These are phyloP conservation scores for Aspergillus sp. DNA, from an alignment of 2,329 filamentous ascomycete genomes.

Conservation along the genomic window DNA sequence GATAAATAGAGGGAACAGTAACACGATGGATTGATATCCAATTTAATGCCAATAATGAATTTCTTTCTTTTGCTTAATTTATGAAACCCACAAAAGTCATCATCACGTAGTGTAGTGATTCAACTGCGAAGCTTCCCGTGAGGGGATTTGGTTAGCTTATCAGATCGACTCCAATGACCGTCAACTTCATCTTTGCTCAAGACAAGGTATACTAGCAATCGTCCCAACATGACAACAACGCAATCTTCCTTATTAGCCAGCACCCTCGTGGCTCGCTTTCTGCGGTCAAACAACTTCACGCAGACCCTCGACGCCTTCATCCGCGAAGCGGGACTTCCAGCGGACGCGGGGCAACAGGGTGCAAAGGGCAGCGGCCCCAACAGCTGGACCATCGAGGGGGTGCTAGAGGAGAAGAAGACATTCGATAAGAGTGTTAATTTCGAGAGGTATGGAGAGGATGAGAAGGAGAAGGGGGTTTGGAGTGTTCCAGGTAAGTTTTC, in stretches of 20 bases:
- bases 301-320: constrained; percentile 57
- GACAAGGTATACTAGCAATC: too few relatives aligned
- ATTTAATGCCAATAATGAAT: background rate
- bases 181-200: too few relatives aligned
- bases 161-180: background rate
- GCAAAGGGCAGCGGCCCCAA: constrained; percentile 20
- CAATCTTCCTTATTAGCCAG: constrained; percentile 17
- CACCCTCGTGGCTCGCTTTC: constrained; percentile 39
- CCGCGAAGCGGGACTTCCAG: constrained; percentile 50
- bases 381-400: constrained; percentile 53
- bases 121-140: too few relatives aligned
- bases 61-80: background rate
- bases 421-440: constrained; percentile 54
- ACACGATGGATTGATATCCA: too few relatives aligned
- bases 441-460: constrained; percentile 49
- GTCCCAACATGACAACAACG: background rate
- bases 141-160: background rate
- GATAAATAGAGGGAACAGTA: background rate
- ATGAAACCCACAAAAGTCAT: background rate
- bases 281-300: constrained; percentile 38
- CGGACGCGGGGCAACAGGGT: constrained; percentile 42
- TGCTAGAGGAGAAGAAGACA: constrained; percentile 57
- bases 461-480: constrained; percentile 42
- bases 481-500: constrained; percentile 37
- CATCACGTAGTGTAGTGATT: too few relatives aligned